Conservation (phyloP, 345 rosid species). For the Murraya koenigii region DNA sequence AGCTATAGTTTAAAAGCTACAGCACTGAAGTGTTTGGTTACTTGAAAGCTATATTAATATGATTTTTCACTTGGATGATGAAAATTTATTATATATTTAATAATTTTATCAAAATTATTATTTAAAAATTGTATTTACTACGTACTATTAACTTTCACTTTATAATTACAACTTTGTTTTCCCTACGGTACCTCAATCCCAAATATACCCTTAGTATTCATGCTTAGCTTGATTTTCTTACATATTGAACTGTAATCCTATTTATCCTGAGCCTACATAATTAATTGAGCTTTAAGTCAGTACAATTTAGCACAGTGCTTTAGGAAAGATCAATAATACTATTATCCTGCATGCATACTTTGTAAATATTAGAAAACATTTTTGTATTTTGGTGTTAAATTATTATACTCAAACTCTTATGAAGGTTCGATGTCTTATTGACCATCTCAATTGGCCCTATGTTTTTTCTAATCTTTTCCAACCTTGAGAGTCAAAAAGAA, state of each 20-base stretch:
- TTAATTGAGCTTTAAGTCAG: neutral
- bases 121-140: too few species aligned
- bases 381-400: neutral
- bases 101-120: too few species aligned
- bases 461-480: neutral
- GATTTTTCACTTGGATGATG: too few species aligned
- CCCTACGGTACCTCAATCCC: too few species aligned
- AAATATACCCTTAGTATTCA: too few species aligned
- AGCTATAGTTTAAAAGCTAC: too few species aligned
- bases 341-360: neutral
- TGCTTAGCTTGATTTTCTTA: neutral
- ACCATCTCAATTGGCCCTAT: neutral
- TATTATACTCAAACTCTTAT: neutral
- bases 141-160: too few species aligned
- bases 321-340: neutral
- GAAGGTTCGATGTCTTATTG: neutral
- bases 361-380: too few species aligned
- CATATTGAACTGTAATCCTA: neutral
- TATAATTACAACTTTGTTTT: too few species aligned
- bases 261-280: neutral
- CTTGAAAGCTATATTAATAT: too few species aligned
- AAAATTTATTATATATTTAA: too few species aligned
- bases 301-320: neutral
- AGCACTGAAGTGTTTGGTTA: too few species aligned
- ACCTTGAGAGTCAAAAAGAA: neutral